These are phyloP conservation scores for Oligophagozyma castellii DNA, from an alignment of 1,139 yeast species.

Conservation along the genomic window DNA sequence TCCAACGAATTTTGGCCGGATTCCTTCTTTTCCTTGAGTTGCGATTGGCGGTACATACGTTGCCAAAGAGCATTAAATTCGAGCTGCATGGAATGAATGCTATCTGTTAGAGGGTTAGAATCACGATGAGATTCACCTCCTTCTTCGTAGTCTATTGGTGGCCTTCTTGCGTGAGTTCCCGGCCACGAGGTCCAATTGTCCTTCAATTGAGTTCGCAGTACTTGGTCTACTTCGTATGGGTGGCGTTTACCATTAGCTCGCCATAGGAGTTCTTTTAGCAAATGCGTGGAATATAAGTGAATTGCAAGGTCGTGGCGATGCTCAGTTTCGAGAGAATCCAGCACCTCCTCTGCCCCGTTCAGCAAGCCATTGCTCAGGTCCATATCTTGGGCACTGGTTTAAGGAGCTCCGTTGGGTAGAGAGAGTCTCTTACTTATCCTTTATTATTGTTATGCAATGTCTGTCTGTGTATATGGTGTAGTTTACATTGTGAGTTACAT, in stretches of 20 bases:
- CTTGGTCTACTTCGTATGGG: constrained; percentile 14
- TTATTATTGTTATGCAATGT: no score
- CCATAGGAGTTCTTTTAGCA: constrained; percentile 16
- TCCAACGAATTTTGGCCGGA: constrained; percentile 6
- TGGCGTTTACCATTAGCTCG: constrained; percentile 18
- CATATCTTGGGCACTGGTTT: constrained; percentile 1
- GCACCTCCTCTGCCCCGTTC: constrained; percentile 15
- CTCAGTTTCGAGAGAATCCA: constrained; percentile 17
- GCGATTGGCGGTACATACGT: constrained; percentile 5
- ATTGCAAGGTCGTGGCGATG: constrained; percentile 20
- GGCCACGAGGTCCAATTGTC: constrained; percentile 25
- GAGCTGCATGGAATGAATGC: constrained; percentile 13
- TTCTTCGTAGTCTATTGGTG: constrained; percentile 21
- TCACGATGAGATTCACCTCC: constrained; percentile 1
- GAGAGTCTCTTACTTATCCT: no score
- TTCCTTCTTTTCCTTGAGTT: constrained; percentile 5
- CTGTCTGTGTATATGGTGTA: no score
- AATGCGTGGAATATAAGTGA: constrained; percentile 21
- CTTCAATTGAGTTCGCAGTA: constrained; percentile 16
- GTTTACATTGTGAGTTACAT: no score
- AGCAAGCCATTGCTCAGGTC: constrained; percentile 7
- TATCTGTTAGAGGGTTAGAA: constrained; percentile 12
- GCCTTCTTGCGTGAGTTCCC: constrained; percentile 14
- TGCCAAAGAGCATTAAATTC: constrained; percentile 22
- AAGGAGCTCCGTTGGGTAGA: no score